Evolutionary conservation across 169 alveolate genomes (phyloP).

Genomic region (Eimeria zaria): DNA sequence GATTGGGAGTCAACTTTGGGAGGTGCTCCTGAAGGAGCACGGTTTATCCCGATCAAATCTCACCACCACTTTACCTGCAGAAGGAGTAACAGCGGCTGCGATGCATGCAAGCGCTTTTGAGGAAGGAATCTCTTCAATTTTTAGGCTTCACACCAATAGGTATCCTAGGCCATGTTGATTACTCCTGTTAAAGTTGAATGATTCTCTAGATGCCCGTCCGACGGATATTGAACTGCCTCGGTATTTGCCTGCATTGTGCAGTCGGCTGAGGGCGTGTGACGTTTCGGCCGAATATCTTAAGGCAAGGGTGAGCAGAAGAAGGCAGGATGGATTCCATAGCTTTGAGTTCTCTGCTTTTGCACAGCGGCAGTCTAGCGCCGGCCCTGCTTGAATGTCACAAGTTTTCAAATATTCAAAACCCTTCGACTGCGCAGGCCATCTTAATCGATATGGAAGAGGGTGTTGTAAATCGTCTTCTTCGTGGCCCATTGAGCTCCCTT

Average conservation of each 20-base stretch:
- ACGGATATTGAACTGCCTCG: not conserved
- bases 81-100: not conserved
- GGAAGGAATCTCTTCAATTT: conserved; percentile 50
- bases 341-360: not conserved
- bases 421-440: conserved; percentile 90
- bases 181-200: not conserved
- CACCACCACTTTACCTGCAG: not conserved
- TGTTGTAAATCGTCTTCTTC: conserved; percentile 95
- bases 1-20: conserved; percentile 99
- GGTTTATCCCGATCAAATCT: conserved; percentile 90
- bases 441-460: conserved; percentile 99
- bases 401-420: not conserved
- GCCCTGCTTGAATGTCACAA: not conserved
- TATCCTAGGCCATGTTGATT: not conserved
- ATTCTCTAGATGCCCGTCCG: not conserved
- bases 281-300: not conserved
- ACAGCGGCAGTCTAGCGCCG: not conserved
- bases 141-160: conserved; percentile 28
- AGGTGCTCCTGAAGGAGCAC: conserved; percentile 98
- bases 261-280: conserved; percentile 7
- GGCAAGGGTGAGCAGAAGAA: conserved; percentile 36
- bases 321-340: not conserved
- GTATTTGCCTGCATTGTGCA: not conserved
- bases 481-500: conserved; percentile 95
- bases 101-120: conserved; percentile 13